phyloP scores from a whole-genome alignment of 495 filamentous ascomycete species.

The Chlorociboria aeruginascens region DNA sequence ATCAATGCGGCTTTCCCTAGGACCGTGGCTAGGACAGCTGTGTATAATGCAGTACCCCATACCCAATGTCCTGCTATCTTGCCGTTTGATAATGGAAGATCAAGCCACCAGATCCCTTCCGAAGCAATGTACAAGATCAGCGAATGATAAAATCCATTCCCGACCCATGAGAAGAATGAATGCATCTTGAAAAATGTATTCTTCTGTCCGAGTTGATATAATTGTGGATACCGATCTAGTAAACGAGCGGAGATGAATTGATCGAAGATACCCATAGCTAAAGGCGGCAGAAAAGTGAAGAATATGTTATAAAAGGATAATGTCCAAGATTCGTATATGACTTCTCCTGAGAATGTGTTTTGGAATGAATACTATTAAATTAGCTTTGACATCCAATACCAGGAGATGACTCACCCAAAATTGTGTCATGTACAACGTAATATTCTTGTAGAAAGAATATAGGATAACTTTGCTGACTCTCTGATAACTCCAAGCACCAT shows the following conservation, averaged over 20 bases:
- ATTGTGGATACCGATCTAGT: conserved; percentile 93
- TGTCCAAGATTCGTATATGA: conserved; percentile 99
- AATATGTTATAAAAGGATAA: conserved; percentile 99
- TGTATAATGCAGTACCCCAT: conserved; percentile 90
- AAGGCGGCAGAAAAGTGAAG: conserved; percentile 88
- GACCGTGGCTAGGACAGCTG: conserved; percentile 78
- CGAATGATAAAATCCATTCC: conserved; percentile 93
- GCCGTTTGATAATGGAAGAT: conserved; percentile 65
- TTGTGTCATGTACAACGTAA: conserved; percentile 95
- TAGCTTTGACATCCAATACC: conserved; percentile 39
- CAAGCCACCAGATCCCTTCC: conserved; percentile 65
- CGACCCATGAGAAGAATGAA: conserved; percentile 86
- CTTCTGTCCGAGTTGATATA: conserved; percentile 88
- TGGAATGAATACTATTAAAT: conserved; percentile 67
- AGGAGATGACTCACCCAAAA: conserved; percentile 55
- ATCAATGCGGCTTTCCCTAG: conserved; percentile 92
- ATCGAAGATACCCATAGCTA: conserved; percentile 94
- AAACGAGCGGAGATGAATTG: conserved; percentile 94
- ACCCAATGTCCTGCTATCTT: conserved; percentile 88
- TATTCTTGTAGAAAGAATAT: conserved; percentile 99
- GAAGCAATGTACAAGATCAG: conserved; percentile 80
- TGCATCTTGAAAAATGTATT: conserved; percentile 86
- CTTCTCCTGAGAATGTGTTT: conserved; percentile 94
- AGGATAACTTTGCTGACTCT: conserved; percentile 92
- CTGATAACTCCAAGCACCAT: conserved; percentile 96